These are phyloP conservation scores for Arxiozyma heterogenica DNA, from an alignment of 1,139 yeast genomes.

Conservation along the genomic window DNA sequence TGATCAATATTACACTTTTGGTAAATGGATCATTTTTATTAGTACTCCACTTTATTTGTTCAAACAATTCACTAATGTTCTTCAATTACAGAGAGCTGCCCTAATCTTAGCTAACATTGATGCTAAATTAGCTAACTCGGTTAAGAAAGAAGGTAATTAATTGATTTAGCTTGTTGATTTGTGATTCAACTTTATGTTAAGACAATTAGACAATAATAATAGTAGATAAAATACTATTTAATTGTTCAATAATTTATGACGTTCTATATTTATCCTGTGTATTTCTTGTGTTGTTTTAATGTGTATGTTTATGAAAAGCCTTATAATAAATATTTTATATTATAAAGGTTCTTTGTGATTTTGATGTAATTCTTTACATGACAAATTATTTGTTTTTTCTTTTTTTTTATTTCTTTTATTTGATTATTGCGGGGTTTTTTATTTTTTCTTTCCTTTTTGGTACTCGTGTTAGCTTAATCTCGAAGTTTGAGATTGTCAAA, in stretches of 20 bases:
- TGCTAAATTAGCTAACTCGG: conserved; percentile 45
- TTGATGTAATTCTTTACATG: conserved; percentile 2
- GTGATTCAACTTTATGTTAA: background rate
- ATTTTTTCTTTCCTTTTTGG: background rate
- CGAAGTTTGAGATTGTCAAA: background rate
- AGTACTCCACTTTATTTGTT: conserved; percentile 84
- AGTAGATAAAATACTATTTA: background rate
- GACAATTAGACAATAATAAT: too few relatives aligned
- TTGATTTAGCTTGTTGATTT: background rate
- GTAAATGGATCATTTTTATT: conserved; percentile 45
- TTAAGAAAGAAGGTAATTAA: conserved; percentile 3
- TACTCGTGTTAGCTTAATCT: too few relatives aligned
- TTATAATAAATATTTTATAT: too few relatives aligned
- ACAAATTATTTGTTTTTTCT: background rate
- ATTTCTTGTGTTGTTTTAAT: too few relatives aligned
- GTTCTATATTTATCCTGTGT: too few relatives aligned
- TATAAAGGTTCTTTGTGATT: too few relatives aligned
- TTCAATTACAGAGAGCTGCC: conserved; percentile 84
- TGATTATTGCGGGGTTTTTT: conserved; percentile 1
- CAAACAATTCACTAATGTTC: conserved; percentile 83
- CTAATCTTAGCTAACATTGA: conserved; percentile 70
- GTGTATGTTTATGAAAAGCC: background rate
- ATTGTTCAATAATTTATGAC: background rate
- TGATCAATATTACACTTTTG: conserved; percentile 38
- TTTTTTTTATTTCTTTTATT: background rate